Base-by-base conservation (phyloP, 805 yeast genomes). In the Candida montana region DNA sequence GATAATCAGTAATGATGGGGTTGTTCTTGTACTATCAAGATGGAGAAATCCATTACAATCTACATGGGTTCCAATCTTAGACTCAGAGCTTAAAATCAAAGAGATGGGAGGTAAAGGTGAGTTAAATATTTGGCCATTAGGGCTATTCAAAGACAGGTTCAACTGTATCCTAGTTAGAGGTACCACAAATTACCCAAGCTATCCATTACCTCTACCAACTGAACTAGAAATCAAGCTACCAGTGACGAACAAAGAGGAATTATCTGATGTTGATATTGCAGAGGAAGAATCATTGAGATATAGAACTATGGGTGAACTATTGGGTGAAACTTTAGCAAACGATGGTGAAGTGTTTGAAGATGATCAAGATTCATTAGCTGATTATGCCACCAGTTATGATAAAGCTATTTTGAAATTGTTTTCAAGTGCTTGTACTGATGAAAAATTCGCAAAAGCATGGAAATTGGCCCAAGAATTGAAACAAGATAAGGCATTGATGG, bases 51-150 rank as follows among this genome's bases (percentile, higher is more conserved):
- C 83, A 1, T 61, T 72, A 28, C 93, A 89, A 57, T 80, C 95
- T 2, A 71, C 80, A 46, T 91, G 98, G 97, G 69, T 87, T 11
- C 98, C 98, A 1, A 51, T 91, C 11, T 65, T 91, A 42, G 86
- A 86, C 57, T 46, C 64, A 1, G 60, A 56, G 7, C 57, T 56
- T 55, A 75, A 72, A 45, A 70, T 61, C 59, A 73, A 65, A 61
- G 74, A 67, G 62, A 74, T 61, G 47, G 72, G 78, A 31, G 71
- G 71, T 30, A 50, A 43, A 18, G 81, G 81, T 52, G 72, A 72
- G 39, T 77, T 87, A 61, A 72, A 72, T 40, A 81, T 83, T 50
- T 89, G 97, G 97, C 97, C 97, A 18, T 67, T 91, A 39, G 95
- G 96, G 3, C 63, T 86, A 29, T 74, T 77, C 44, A 73, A 72